Base-by-base conservation (phyloP, 2,329 filamentous ascomycete genomes). In the Colletotrichum sp. region DNA sequence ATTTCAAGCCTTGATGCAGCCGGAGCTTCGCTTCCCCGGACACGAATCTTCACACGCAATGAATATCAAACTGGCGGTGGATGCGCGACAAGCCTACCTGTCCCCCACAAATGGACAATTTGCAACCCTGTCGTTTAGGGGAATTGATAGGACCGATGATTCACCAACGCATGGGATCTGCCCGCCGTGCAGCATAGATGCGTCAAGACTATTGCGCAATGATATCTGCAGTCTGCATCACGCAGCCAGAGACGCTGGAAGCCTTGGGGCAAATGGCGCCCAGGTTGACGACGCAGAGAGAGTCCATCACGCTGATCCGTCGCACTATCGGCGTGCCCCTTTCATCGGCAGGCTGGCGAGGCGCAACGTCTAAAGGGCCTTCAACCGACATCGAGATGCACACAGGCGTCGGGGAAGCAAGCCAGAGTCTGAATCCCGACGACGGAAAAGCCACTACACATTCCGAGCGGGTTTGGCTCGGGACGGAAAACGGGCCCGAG, bases 31-130 rank as follows among this genome's bases (percentile, higher is more conserved):
- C 34, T 72, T 39, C 59, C 72, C 72, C 36, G 52, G 60, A 21
- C 24, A 26, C 36, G 6, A 15, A 64, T 15, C 39, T 36, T 21
- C 13, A 39, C 32, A 10, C 6, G 44, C 75, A 80, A 80, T 80
- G 77, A 81, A 80, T 78, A 78, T 79, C 79, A 80, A 78, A 81
- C 77, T 57, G 44, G 62, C 44, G 65, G 39, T 44, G 49, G 55
- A 69, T 67, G 52, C 36, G 26, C 77, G 79, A 80, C 78, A 79
- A 79, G 76, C 74, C 74, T 39, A 32, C 69, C 60, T 18, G 26
- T 74, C 76, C 78, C 77, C 78, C 79, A 77, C 78, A 74, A 65
- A 30, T 60, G 52, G 67, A 65, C 60, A 65, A 60, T 18, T 59
- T 59, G 52, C 69, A 77, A 77, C 78, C 72, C 77, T 76, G 49